Evolutionary conservation across 2,329 filamentous ascomycete genomes (phyloP).

Genomic region (Botrytis squamosa): DNA sequence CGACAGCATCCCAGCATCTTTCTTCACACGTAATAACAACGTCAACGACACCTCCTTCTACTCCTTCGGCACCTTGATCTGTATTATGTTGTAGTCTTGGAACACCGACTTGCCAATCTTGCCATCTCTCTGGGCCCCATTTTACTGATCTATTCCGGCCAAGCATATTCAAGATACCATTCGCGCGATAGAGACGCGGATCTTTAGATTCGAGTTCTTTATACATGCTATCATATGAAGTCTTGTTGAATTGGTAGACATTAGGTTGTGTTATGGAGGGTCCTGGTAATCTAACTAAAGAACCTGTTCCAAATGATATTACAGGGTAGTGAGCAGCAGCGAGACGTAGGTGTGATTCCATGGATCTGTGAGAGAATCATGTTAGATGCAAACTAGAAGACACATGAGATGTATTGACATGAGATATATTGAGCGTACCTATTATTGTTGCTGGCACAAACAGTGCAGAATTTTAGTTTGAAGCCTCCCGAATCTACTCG

Average conservation of each 20-base stretch:
- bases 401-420: conserved; percentile 15
- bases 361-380: conserved; percentile 58
- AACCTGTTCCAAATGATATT: conserved; percentile 96
- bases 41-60: conserved; percentile 87
- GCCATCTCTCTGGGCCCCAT: conserved; percentile 94
- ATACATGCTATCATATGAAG: conserved; percentile 93
- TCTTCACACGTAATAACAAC: conserved; percentile 97
- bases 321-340: conserved; percentile 88
- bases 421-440: conserved; percentile 54
- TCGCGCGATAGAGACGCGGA: conserved; percentile 80
- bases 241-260: conserved; percentile 97
- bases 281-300: conserved; percentile 87
- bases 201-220: conserved; percentile 87
- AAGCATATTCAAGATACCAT: conserved; percentile 94
- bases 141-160: conserved; percentile 89
- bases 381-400: neutral
- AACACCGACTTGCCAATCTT: conserved; percentile 90
- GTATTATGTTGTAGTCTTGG: conserved; percentile 74
- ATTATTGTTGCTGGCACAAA: conserved; percentile 99
- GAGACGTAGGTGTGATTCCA: conserved; percentile 97
- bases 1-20: conserved; percentile 94
- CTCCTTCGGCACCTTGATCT: conserved; percentile 75
- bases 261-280: conserved; percentile 91
- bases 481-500: conserved; percentile 50
- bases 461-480: conserved; percentile 95